These are phyloP conservation scores for Saccharomycopsis schoenii DNA, from an alignment of 805 yeast species.

Conservation along the genomic window DNA sequence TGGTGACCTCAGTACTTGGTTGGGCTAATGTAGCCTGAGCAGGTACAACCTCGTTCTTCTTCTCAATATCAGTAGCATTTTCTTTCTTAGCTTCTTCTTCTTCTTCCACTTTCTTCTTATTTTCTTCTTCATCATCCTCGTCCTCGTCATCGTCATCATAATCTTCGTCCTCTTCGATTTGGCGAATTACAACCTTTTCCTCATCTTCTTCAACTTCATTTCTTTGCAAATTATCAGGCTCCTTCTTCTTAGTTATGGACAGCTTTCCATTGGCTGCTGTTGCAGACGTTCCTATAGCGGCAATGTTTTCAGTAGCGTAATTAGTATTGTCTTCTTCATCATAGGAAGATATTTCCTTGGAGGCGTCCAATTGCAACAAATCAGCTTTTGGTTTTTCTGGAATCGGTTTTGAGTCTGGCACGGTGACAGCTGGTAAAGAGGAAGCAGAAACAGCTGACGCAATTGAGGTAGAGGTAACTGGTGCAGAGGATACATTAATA, in stretches of 20 bases:
- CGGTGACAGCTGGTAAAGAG: background rate
- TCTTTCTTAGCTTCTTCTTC: background rate
- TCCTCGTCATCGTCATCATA: constrained; percentile 13
- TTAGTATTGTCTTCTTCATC: constrained; percentile 9
- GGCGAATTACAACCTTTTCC: constrained; percentile 9
- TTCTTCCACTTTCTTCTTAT: background rate
- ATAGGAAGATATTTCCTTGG: background rate
- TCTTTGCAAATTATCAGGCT: background rate
- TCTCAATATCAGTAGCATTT: background rate
- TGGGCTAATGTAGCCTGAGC: background rate
- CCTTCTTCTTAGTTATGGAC: constrained; percentile 1
- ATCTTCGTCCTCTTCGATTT: constrained; percentile 12
- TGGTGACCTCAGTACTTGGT: background rate
- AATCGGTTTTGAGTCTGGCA: background rate
- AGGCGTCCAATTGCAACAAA: background rate
- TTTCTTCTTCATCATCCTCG: constrained; percentile 1
- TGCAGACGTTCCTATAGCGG: background rate
- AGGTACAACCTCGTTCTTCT: background rate
- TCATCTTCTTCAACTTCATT: constrained; percentile 8
- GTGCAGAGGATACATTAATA: background rate
- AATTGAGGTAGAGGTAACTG: background rate
- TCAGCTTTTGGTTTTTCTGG: background rate
- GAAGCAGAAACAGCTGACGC: background rate
- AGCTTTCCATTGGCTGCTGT: background rate
- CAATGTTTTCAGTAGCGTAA: background rate